Conservation (phyloP, 2,329 filamentous ascomycete species). For the Scopulariopsis brevicaulis region DNA sequence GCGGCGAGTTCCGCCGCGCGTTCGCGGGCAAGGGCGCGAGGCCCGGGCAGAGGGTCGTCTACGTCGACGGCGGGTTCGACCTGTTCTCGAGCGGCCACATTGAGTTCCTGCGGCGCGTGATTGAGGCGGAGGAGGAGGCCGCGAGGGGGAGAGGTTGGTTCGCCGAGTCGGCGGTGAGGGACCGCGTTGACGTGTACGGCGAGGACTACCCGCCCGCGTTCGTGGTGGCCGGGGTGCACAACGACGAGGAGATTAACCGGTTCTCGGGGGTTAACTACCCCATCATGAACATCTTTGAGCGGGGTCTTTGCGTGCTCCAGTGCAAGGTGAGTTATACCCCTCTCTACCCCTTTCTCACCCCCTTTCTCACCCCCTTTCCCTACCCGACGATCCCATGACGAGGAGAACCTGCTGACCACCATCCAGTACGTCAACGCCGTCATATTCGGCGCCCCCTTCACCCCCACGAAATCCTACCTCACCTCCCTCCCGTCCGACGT, state of each 20-base stretch:
- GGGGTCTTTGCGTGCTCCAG: slow-evolving; percentile 87
- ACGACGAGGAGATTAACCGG: slow-evolving; percentile 88
- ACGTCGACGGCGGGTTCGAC: slow-evolving; percentile 95
- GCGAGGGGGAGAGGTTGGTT: slow-evolving; percentile 66
- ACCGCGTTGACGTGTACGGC: slow-evolving; percentile 49
- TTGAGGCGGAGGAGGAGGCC: slow-evolving; percentile 58
- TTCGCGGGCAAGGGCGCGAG: slow-evolving; percentile 61
- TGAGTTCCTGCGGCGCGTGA: slow-evolving; percentile 76
- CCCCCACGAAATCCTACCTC: slow-evolving; percentile 70
- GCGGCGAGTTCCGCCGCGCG: slow-evolving; percentile 57
- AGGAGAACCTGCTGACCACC: not conserved
- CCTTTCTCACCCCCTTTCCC: not conserved
- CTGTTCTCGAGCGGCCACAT: slow-evolving; percentile 96
- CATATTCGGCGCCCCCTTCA: slow-evolving; percentile 83
- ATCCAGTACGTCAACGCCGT: slow-evolving; percentile 73
- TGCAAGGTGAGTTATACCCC: slow-evolving; percentile 57
- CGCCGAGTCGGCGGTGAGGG: slow-evolving; percentile 46
- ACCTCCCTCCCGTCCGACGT: slow-evolving; percentile 60
- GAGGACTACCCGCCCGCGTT: slow-evolving; percentile 73
- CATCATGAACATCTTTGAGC: slow-evolving; percentile 99
- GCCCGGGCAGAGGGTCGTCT: slow-evolving; percentile 75
- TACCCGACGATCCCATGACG: not conserved
- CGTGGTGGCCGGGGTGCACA: slow-evolving; percentile 87
- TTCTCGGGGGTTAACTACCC: slow-evolving; percentile 98
- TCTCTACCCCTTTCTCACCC: not conserved